Evolutionary conservation across 805 yeast genomes (phyloP), one percentile per base, ranked within the genome.

Genomic region (Torulaspora indica): DNA sequence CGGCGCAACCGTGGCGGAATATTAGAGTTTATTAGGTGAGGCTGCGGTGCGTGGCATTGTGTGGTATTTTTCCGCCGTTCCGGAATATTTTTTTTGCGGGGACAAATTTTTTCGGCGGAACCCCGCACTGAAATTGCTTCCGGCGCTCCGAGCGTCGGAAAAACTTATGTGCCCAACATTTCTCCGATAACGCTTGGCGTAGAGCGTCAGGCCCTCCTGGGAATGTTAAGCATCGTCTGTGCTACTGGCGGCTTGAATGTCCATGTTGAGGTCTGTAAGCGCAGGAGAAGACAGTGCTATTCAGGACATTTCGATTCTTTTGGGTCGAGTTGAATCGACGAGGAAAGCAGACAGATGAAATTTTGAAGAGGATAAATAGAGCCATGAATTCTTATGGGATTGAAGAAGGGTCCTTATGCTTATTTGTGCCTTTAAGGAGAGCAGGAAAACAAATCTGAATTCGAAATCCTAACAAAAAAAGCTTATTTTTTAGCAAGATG

Each of bases 121-220:
- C 40, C 40, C 40, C 33, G 34, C 33, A 18, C 18, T 28, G 31
- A 5, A 23, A 18, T 24, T 33, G 22, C 32, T 14, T 14, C 31
- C 31, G 22, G 18, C 6, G 31, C 31, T 36, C 39, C 31, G 39
- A 17, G 28, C 28, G 28, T 12, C 28, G 28, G 28, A 20, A 20
- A 20, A 20, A 20, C 27, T 15, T 6, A n/a, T 8, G 17, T 27
- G 18, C 38, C n/a, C 30, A 18, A 28, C 27, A 18, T 38, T 38
- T 38, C 40, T 38, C 40, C 40, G 40, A 38, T 38, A 38, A 38
- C 34, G 14, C 34, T 31, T 31, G 34, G 34, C 34, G 10, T 25
- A 25, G n/a, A 25, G 10, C 28, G 28, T 25, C 28, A 25, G 28
- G 28, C 10, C 28, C 28, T 12, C 9, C n/a, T 25, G 10, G 10